Percentiles rank a stretch among this genome's conserved stretches.
Evolutionary conservation across 2,329 filamentous ascomycete species (phyloP).

Genomic region (Curvularia verruculosa): DNA sequence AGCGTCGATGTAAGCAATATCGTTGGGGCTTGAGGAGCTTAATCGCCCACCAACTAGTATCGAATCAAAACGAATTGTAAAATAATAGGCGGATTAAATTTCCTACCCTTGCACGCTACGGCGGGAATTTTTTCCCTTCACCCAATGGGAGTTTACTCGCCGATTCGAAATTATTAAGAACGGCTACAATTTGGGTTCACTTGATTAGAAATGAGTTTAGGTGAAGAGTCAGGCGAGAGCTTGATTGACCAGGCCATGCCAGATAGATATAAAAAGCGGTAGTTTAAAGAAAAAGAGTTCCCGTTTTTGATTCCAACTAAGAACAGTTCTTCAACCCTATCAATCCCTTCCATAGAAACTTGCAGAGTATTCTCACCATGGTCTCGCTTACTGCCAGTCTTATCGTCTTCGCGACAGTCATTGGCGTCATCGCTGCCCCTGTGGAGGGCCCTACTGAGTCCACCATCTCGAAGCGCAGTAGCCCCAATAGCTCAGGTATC

Average conservation of each 20-base stretch:
- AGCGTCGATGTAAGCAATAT: background rate
- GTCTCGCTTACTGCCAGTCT: background rate
- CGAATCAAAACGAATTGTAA: background rate
- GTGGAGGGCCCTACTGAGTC: background rate
- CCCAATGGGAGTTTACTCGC: background rate
- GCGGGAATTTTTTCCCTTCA: background rate
- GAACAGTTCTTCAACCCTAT: background rate
- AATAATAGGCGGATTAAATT: background rate
- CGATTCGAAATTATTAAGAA: background rate
- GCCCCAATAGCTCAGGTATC: background rate
- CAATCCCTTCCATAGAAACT: background rate
- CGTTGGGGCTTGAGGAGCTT: background rate
- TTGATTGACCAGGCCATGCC: background rate
- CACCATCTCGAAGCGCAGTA: slow-evolving; percentile 1
- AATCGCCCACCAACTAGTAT: background rate
- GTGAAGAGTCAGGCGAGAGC: background rate
- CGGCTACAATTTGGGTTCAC: background rate
- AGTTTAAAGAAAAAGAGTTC: background rate
- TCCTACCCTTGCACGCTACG: background rate
- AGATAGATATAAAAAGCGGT: background rate
- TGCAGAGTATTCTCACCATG: background rate
- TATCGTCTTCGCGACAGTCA: background rate
- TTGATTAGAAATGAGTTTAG: too few species aligned
- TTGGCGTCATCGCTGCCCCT: background rate
- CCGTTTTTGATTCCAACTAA: background rate